A percentile compares a stretch with the other conserved stretches of the same genome.
These are phyloP conservation scores for Carex cristatella DNA, from an alignment of 176 grass and related monocot species.

Conservation along the genomic window DNA sequence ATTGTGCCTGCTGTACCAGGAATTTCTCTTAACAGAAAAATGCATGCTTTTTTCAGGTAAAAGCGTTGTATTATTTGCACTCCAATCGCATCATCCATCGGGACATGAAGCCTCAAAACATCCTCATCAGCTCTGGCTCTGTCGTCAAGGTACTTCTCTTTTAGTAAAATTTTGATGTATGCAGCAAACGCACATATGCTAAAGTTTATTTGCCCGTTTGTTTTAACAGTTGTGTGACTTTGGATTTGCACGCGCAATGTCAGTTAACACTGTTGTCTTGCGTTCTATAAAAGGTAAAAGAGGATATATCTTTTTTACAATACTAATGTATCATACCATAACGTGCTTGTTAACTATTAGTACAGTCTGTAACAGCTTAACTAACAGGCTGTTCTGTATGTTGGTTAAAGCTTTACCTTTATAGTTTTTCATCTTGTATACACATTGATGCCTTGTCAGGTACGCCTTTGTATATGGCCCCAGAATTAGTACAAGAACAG, in stretches of 20 bases:
- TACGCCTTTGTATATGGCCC: conserved; percentile 98
- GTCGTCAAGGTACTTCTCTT: conserved; percentile 68
- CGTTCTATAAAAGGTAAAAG: conserved; percentile 87
- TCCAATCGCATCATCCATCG: conserved; percentile 90
- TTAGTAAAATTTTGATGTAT: conserved; percentile 10
- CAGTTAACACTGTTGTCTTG: conserved; percentile 88
- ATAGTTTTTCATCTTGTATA: conserved; percentile 7
- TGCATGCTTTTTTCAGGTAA: conserved; percentile 47
- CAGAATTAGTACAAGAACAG: conserved; percentile 94
- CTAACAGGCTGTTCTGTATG: neutral
- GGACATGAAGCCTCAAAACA: conserved; percentile 99
- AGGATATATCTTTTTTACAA: conserved; percentile 4
- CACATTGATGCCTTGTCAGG: conserved; percentile 40
- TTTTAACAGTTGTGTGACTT: conserved; percentile 86
- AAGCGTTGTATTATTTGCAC: conserved; percentile 89
- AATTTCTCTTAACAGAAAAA: conserved; percentile 22
- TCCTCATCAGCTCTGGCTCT: conserved; percentile 88
- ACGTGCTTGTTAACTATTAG: conserved; percentile 8
- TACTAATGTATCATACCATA: neutral
- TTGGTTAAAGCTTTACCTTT: neutral
- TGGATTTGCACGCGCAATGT: conserved; percentile 98
- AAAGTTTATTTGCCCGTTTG: neutral
- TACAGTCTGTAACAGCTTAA: neutral
- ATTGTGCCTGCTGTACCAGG: neutral
- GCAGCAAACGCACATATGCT: neutral